These are phyloP conservation scores for Stephania yunnanensis DNA, from an alignment of 164 flowering plant genomes.

Conservation along the genomic window DNA sequence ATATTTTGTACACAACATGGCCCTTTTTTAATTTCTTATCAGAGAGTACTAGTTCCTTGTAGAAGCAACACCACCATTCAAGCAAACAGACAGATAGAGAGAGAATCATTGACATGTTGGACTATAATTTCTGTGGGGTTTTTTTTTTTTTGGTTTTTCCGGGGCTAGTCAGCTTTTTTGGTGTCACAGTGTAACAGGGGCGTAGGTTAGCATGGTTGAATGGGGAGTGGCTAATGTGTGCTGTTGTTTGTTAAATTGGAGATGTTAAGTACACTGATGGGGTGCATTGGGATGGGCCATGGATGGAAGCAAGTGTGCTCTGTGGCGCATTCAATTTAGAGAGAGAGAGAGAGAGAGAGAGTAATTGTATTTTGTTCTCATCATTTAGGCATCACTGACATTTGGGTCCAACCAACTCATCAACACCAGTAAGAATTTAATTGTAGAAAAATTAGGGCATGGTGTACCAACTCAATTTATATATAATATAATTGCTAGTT, in stretches of 20 bases:
- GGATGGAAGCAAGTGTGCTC: slow-evolving; percentile 1
- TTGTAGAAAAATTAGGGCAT: too few species aligned
- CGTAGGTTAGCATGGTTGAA: background rate
- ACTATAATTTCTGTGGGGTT: background rate
- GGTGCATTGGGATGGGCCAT: slow-evolving; percentile 8
- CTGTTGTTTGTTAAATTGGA: background rate
- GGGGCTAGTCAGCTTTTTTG: background rate
- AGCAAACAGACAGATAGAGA: background rate
- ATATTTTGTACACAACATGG: background rate
- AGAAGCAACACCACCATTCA: background rate
- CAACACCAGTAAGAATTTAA: background rate
- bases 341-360: background rate
- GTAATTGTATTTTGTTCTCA: slow-evolving; percentile 2
- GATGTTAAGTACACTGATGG: background rate
- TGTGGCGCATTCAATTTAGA: background rate
- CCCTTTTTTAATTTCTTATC: background rate
- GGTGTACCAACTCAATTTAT: background rate
- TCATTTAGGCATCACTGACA: slow-evolving; percentile 17
- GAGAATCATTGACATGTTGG: background rate
- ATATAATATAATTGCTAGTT: too few species aligned
- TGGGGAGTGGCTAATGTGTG: background rate
- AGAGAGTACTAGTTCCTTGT: background rate
- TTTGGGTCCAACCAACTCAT: background rate
- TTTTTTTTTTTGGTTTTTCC: too few species aligned
- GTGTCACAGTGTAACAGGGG: background rate